Base-by-base conservation (phyloP, 176 grass and related monocot species). In the Oryza rufipogon region DNA sequence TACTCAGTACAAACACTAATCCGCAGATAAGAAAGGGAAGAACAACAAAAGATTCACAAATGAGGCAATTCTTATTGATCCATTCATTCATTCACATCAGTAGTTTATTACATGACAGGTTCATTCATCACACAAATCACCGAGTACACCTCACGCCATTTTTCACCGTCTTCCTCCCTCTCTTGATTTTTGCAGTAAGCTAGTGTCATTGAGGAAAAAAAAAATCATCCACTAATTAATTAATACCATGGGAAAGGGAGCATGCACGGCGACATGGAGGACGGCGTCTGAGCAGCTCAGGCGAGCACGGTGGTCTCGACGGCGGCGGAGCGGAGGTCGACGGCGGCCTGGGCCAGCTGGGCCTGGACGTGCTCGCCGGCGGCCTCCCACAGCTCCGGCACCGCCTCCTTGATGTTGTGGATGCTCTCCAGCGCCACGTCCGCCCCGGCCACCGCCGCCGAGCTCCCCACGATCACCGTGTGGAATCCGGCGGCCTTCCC, bases 381-480 rank as follows among this genome's bases (percentile, higher is more conserved):
- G 22, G 32, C 76, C 73, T 89, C 77, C 87, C 96, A 98, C 63
- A 98, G 91, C 91, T 92, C 93, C 38, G 96, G 96, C 83, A 95
- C 82, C 15, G 91, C 93, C 73, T 98, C 96, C 70, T 84, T 94
- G 71, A 98, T 89, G 91, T 98, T 98, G 87, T 98, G 96, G 74
- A 98, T 94, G 89, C 93, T 98, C 74, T 92, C 91, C 14, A 98
- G 89, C 76, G 93, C 96, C n/a, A 94, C 67, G 71, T 98, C 93
- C 73, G 89, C 96, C 10, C 93, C 89, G 6, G 87, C 9, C 65
- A 95, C 89, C 39, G 87, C 41, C 84, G 76, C 83, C 32, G 93
- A 94, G 64, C 87, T 98, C 81, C 96, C 96, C 65, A 95, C 96
- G 54, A 98, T 38, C 47, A 98, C 91, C 41, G 89, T 98, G 75